phyloP scores from a whole-genome alignment of 2,329 filamentous ascomycete genomes.

The Fusarium haematococcum region DNA sequence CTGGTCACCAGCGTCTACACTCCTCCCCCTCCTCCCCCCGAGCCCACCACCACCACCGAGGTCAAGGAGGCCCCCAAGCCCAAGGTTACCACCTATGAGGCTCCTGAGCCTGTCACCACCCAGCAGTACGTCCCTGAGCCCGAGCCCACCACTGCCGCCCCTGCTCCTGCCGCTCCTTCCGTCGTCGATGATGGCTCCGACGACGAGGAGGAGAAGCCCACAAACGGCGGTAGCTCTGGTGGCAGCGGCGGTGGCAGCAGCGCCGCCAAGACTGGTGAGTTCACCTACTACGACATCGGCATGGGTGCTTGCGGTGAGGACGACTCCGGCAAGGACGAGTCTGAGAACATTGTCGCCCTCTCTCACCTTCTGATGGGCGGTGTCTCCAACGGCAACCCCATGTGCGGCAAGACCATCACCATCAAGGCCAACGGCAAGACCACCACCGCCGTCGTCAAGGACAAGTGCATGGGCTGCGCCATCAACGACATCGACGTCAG shows the following conservation, averaged over 20 bases:
- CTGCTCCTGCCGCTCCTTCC: constrained; percentile 29
- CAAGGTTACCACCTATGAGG: constrained; percentile 22
- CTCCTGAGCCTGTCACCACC: constrained; percentile 5
- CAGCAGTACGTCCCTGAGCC: constrained; percentile 12
- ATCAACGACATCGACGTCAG: constrained; percentile 70
- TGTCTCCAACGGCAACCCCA: constrained; percentile 74
- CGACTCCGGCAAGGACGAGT: constrained; percentile 66
- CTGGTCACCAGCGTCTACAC: constrained; percentile 34
- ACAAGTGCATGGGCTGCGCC: constrained; percentile 81
- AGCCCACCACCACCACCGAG: constrained; percentile 9
- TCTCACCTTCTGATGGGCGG: constrained; percentile 72
- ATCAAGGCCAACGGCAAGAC: constrained; percentile 71
- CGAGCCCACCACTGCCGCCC: constrained; percentile 31
- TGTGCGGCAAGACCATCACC: constrained; percentile 77
- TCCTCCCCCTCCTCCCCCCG: constrained; percentile 37
- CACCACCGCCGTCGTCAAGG: constrained; percentile 69
- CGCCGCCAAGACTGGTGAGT: constrained; percentile 65
- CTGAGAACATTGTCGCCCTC: constrained; percentile 76
- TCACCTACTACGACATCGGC: constrained; percentile 81
- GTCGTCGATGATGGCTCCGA: constrained; percentile 6
- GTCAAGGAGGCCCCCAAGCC: constrained; percentile 18
- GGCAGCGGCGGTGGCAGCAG: constrained; percentile 26
- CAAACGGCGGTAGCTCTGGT: constrained; percentile 4
- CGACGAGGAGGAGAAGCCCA: constrained; percentile 32
- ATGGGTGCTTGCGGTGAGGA: constrained; percentile 76